phyloP scores from a whole-genome alignment of 768 basidiomycete genomes.

The Tylopilus plumbeoviolaceoides region DNA sequence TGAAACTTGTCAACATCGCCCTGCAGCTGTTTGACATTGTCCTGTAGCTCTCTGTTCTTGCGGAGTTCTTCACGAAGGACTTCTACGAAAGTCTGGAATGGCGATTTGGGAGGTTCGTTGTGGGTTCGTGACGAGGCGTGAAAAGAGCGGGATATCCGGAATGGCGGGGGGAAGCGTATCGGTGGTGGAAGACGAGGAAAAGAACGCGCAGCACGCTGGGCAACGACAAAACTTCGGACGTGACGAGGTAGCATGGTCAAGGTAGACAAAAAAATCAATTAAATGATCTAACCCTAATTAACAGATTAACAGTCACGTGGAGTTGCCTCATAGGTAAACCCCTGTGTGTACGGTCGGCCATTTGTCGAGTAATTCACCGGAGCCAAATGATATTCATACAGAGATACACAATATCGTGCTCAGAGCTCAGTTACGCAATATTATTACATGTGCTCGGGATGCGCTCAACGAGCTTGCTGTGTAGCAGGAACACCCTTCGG shows the following conservation, averaged over 20 bases:
- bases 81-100: slow-evolving; percentile 95
- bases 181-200: slow-evolving; percentile 12
- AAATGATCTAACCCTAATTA: not conserved
- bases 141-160: slow-evolving; percentile 43
- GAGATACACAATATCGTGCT: no score
- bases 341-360: no score
- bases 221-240: slow-evolving; percentile 36
- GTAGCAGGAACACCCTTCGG: no score
- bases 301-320: slow-evolving; percentile 7
- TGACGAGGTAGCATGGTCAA: slow-evolving; percentile 46
- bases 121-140: slow-evolving; percentile 62
- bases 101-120: slow-evolving; percentile 78
- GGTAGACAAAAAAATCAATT: slow-evolving; percentile 9
- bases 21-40: slow-evolving; percentile 95
- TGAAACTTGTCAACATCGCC: slow-evolving; percentile 97
- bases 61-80: slow-evolving; percentile 87
- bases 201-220: slow-evolving; percentile 25
- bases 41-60: slow-evolving; percentile 93
- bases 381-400: no score
- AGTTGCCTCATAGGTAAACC: no score
- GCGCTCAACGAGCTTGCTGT: no score
- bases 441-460: no score
- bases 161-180: slow-evolving; percentile 18
- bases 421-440: no score
- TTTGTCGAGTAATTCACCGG: no score